phyloP scores from a whole-genome alignment of 768 basidiomycete genomes.

The Suillus subluteus region DNA sequence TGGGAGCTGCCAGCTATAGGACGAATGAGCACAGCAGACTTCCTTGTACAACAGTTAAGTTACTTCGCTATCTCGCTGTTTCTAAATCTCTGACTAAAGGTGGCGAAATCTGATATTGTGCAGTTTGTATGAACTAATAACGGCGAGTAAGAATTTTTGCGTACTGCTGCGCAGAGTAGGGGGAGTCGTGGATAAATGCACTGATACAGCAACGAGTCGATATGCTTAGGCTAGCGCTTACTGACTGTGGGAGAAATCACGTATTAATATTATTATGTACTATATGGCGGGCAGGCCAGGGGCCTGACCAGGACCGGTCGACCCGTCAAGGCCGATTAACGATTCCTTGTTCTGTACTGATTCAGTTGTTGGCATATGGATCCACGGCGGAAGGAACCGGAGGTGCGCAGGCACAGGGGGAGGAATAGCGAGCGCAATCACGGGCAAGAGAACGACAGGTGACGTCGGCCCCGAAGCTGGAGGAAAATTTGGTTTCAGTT shows the following conservation, averaged over 20 bases:
- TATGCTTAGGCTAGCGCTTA: neutral
- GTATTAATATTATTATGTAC: neutral
- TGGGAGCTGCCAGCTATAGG: neutral
- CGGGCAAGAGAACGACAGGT: too few species aligned
- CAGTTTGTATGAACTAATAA: neutral
- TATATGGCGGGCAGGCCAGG: neutral
- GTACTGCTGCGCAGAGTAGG: neutral
- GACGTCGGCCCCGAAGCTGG: too few species aligned
- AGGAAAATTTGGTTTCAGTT: too few species aligned
- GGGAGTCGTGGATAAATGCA: neutral
- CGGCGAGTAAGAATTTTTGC: neutral
- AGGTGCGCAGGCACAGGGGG: too few species aligned
- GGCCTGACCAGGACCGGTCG: neutral
- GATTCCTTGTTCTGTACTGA: neutral
- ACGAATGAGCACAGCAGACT: neutral
- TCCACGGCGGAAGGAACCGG: too few species aligned
- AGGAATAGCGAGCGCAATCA: too few species aligned
- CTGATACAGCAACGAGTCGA: neutral
- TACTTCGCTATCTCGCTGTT: neutral
- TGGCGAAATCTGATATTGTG: neutral
- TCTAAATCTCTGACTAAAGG: neutral
- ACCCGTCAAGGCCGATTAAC: neutral
- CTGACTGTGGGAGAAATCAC: conserved; percentile 8
- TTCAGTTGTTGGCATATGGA: too few species aligned
- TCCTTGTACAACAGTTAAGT: neutral